These are phyloP conservation scores for Ceratocystis colombiana DNA, from an alignment of 2,329 filamentous ascomycete genomes.

Conservation along the genomic window DNA sequence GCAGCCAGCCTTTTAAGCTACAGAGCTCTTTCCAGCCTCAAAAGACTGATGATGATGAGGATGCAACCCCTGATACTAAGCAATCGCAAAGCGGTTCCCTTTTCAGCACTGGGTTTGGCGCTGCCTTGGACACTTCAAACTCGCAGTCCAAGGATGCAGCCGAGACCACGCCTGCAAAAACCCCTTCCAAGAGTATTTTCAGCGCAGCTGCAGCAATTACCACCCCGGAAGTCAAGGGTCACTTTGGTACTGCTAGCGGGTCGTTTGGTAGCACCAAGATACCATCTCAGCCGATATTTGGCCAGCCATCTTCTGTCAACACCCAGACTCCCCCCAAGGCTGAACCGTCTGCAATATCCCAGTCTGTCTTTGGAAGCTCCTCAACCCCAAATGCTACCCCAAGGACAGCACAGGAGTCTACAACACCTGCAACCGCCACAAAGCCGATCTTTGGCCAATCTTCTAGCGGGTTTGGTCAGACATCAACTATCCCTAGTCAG, in stretches of 20 bases:
- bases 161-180: constrained; percentile 32
- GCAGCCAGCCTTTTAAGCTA: constrained; percentile 50
- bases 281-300: neutral
- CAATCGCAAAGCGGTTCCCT: constrained; percentile 35
- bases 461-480: constrained; percentile 12
- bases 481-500: constrained; percentile 13
- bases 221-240: constrained; percentile 18
- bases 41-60: constrained; percentile 50
- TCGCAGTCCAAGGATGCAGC: constrained; percentile 36
- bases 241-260: constrained; percentile 9
- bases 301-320: neutral
- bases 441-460: constrained; percentile 20
- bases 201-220: constrained; percentile 9
- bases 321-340: neutral
- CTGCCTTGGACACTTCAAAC: constrained; percentile 42
- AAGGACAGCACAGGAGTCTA: neutral
- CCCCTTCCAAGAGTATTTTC: constrained; percentile 34
- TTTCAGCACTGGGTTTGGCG: constrained; percentile 53
- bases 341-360: neutral
- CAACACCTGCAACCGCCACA: neutral
- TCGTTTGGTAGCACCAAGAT: constrained; percentile 14
- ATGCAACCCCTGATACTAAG: constrained; percentile 35
- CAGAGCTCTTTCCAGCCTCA: constrained; percentile 58
- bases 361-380: constrained; percentile 1
- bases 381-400: constrained; percentile 6